Conservation (phyloP, 1,284 basidiomycete genomes). For the Ustilago trichophora region DNA sequence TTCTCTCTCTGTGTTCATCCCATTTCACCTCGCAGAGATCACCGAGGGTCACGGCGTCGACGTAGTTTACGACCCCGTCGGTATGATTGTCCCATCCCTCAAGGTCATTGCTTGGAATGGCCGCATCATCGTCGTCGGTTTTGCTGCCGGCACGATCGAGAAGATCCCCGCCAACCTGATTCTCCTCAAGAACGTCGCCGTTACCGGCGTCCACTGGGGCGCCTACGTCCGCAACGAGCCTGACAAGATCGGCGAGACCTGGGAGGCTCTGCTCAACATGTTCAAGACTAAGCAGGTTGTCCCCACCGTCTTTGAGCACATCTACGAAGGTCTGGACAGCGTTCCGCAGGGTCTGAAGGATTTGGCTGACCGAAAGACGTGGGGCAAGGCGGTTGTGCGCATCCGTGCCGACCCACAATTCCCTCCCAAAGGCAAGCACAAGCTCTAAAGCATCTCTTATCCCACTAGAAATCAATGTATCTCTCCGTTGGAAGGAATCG, state of each 20-base stretch:
- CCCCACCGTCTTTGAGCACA: slow-evolving; percentile 78
- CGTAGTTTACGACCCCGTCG: slow-evolving; percentile 69
- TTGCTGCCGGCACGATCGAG: slow-evolving; percentile 62
- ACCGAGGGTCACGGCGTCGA: slow-evolving; percentile 68
- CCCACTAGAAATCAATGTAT: background rate
- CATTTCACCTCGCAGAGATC: slow-evolving; percentile 47
- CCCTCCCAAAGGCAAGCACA: slow-evolving; percentile 51
- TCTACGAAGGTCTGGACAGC: slow-evolving; percentile 78
- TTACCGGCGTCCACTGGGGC: slow-evolving; percentile 59
- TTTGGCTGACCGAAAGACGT: slow-evolving; percentile 80
- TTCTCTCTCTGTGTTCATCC: too few species aligned
- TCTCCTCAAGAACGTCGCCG: slow-evolving; percentile 85
- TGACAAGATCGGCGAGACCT: slow-evolving; percentile 75
- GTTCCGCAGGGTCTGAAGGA: slow-evolving; percentile 72
- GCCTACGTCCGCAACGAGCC: slow-evolving; percentile 71
- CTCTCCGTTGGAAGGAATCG: too few species aligned
- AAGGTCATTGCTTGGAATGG: slow-evolving; percentile 87
- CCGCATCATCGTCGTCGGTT: slow-evolving; percentile 85
- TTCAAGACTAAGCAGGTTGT: slow-evolving; percentile 75
- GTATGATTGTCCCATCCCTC: slow-evolving; percentile 56
- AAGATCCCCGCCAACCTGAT: slow-evolving; percentile 74
- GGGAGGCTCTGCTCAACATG: slow-evolving; percentile 78
- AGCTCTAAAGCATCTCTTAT: slow-evolving; percentile 23
- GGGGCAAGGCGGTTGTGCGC: slow-evolving; percentile 86
- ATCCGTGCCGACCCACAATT: slow-evolving; percentile 67